phyloP scores from a whole-genome alignment of 306 rosid species.

The Prunus salicina region DNA sequence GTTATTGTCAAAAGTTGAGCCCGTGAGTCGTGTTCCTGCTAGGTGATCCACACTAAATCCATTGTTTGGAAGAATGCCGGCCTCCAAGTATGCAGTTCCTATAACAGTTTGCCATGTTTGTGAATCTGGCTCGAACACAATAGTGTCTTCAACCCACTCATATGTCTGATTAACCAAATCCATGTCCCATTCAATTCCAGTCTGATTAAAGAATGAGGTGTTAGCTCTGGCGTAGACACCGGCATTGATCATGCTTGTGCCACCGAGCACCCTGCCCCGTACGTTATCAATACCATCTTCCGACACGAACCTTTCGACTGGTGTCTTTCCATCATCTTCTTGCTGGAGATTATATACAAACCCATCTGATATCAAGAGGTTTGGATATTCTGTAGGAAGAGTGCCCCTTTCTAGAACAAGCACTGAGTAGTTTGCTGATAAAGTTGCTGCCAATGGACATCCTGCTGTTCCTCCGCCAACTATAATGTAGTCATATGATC shows the following conservation, averaged over 20 bases:
- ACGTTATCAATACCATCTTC: too few relatives aligned
- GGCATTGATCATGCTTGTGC: too few relatives aligned
- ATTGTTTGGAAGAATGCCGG: conserved; percentile 7
- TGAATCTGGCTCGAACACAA: not conserved
- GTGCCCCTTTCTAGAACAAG: conserved; percentile 23
- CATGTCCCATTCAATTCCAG: conserved; percentile 21
- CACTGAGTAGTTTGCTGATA: conserved; percentile 18
- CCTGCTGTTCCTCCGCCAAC: too few relatives aligned
- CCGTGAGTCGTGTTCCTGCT: conserved; percentile 9
- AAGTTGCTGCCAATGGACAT: conserved; percentile 22
- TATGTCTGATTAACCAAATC: conserved; percentile 19
- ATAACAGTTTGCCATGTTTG: conserved; percentile 8
- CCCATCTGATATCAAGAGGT: not conserved
- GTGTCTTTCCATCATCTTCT: too few relatives aligned
- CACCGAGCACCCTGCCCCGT: too few relatives aligned
- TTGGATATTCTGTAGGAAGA: not conserved
- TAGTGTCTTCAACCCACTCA: conserved; percentile 27
- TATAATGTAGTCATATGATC: too few relatives aligned
- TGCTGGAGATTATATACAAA: too few relatives aligned
- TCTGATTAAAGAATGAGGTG: not conserved
- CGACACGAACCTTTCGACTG: too few relatives aligned
- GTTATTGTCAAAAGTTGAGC: too few relatives aligned
- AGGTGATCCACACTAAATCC: conserved; percentile 13
- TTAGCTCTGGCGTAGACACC: conserved; percentile 8
- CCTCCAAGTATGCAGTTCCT: not conserved